Percentiles rank a stretch among this genome's conserved stretches.
Evolutionary conservation across 2,329 filamentous ascomycete genomes (phyloP).

Genomic region (Epichloe gansuensis): DNA sequence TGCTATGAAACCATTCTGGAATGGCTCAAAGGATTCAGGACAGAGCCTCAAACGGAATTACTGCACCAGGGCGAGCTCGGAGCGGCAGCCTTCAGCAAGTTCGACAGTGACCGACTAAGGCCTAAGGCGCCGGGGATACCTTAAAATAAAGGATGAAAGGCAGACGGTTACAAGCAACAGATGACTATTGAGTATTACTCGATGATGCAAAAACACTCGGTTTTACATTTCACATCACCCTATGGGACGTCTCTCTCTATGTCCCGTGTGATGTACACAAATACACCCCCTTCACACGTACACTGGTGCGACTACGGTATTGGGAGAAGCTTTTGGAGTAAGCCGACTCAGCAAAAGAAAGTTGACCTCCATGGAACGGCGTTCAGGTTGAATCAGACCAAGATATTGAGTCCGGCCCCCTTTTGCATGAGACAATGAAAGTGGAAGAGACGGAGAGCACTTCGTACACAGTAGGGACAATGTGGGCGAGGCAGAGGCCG

Average conservation of each 20-base stretch:
- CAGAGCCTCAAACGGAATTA: slow-evolving; percentile 8
- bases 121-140: no score
- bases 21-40: slow-evolving; percentile 54
- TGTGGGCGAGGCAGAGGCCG: neutral
- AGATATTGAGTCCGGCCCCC: neutral
- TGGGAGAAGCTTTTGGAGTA: neutral
- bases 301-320: no score
- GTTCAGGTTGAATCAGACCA: neutral
- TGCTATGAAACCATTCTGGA: slow-evolving; percentile 94
- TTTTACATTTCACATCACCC: no score
- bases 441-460: neutral
- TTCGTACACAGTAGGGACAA: no score
- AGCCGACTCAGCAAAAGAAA: neutral
- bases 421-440: neutral
- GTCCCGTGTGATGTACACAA: no score
- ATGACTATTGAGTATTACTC: no score
- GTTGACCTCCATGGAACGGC: slow-evolving; percentile 1
- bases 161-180: no score
- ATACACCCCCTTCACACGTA: no score
- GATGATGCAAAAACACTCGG: no score
- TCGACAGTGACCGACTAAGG: slow-evolving; percentile 1
- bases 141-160: no score
- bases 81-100: slow-evolving; percentile 22
- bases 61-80: slow-evolving; percentile 14
- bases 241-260: no score